Percentiles rank a stretch among this genome's conserved stretches.
phyloP scores from a whole-genome alignment of 2,329 filamentous ascomycete genomes.

The Grosmannia serpens region DNA sequence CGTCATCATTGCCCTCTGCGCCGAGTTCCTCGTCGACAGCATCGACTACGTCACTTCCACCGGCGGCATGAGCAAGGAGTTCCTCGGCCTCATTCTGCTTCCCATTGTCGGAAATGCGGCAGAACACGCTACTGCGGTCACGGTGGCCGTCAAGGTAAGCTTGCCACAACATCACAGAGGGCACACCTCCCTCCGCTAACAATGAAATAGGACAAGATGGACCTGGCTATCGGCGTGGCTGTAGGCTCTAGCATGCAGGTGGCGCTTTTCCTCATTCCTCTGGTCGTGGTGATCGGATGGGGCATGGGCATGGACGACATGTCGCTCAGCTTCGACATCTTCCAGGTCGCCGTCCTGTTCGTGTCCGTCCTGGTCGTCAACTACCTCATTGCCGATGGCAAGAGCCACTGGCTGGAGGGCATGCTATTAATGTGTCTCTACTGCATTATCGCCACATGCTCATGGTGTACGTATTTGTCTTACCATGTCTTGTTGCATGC shows the following conservation, averaged over 20 bases:
- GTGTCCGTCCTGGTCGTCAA: conserved; percentile 77
- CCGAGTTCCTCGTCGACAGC: conserved; percentile 61
- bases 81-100: conserved; percentile 64
- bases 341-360: conserved; percentile 79
- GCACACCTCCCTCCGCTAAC: too few species aligned
- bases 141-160: conserved; percentile 66
- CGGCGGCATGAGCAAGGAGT: conserved; percentile 54
- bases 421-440: conserved; percentile 66
- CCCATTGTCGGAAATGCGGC: conserved; percentile 72
- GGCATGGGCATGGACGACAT: conserved; percentile 59
- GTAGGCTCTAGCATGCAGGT: conserved; percentile 75
- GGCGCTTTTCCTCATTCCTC: conserved; percentile 64
- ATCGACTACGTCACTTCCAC: conserved; percentile 53
- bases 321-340: conserved; percentile 77
- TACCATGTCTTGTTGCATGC: background rate
- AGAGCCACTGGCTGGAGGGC: conserved; percentile 75
- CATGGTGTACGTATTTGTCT: conserved; percentile 39
- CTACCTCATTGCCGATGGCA: conserved; percentile 72
- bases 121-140: conserved; percentile 71
- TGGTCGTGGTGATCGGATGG: conserved; percentile 71
- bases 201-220: conserved; percentile 90
- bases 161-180: too few species aligned
- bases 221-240: conserved; percentile 68
- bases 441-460: conserved; percentile 61
- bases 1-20: conserved; percentile 67